Conservation (phyloP, 257 asterid species). For the Solanum bukasovii region DNA sequence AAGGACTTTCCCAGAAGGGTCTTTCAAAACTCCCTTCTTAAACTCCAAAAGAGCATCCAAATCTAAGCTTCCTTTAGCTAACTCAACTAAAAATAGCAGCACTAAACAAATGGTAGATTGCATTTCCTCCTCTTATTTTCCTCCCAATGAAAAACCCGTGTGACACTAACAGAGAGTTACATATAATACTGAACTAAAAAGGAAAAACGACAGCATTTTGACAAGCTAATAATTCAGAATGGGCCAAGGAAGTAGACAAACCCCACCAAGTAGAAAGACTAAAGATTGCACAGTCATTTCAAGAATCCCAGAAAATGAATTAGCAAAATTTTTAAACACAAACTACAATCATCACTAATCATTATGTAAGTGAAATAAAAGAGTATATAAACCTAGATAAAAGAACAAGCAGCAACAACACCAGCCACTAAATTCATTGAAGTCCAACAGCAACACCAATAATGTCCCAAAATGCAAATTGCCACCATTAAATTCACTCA, state of each 20-base stretch:
- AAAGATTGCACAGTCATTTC: background rate
- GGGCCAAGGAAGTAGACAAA: background rate
- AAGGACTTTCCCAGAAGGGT: slow-evolving; percentile 39
- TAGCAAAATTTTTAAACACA: background rate
- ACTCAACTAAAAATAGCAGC: slow-evolving; percentile 22
- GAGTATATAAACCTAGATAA: background rate
- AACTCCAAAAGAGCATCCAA: slow-evolving; percentile 47
- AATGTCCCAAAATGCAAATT: background rate
- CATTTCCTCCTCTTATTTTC: slow-evolving; percentile 26
- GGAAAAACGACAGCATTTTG: background rate
- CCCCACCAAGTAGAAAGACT: background rate
- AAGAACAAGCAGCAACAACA: background rate
- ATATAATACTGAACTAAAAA: background rate
- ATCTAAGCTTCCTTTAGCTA: slow-evolving; percentile 40
- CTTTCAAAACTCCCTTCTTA: slow-evolving; percentile 54
- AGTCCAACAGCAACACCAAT: background rate
- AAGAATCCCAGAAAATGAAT: background rate
- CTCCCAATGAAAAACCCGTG: background rate
- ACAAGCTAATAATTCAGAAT: background rate
- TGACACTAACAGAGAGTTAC: background rate
- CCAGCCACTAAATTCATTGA: background rate
- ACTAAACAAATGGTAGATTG: slow-evolving; percentile 30
- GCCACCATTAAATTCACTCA: background rate
- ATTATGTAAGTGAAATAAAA: background rate
- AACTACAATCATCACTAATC: background rate